Conservation (phyloP, 2,329 filamentous ascomycete species). For the Monosporascus cannonballus region DNA sequence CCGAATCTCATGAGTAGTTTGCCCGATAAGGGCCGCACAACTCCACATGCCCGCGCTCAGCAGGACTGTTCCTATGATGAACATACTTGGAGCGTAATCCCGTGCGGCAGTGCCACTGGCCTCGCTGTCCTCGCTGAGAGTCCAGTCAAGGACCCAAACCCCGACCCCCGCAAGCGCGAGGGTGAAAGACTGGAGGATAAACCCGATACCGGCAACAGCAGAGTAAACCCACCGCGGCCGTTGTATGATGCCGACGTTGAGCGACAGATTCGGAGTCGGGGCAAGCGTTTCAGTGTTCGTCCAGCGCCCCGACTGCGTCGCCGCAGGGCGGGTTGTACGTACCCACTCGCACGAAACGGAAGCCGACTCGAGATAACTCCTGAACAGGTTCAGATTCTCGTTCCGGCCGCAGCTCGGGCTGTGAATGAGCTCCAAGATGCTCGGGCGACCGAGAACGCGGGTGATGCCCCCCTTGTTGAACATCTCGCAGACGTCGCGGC, state of each 20-base stretch:
- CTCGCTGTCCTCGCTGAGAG: background rate
- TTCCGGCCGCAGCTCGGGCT: background rate
- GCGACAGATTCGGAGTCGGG: background rate
- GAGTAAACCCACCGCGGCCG: conserved; percentile 4
- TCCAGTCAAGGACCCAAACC: conserved; percentile 8
- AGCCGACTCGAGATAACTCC: background rate
- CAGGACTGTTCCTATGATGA: conserved; percentile 12
- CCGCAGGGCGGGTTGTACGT: background rate
- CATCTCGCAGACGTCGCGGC: conserved; percentile 31
- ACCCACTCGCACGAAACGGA: background rate
- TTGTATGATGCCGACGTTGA: conserved; percentile 5
- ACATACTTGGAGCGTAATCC: conserved; percentile 13
- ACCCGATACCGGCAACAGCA: conserved; percentile 4
- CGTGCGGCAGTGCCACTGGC: background rate
- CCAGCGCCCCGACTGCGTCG: background rate
- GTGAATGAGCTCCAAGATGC: conserved; percentile 24
- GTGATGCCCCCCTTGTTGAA: conserved; percentile 26
- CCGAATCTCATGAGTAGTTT: conserved; percentile 11
- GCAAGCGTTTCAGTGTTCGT: background rate
- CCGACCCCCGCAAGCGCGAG: conserved; percentile 11
- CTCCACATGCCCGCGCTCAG: conserved; percentile 14
- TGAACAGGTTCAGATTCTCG: background rate
- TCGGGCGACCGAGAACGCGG: conserved; percentile 26
- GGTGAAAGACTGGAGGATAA: conserved; percentile 10
- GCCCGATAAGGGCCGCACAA: conserved; percentile 14